Evolutionary conservation across 768 basidiomycete genomes (phyloP), one percentile per base, ranked within the genome.

Genomic region (Neoboletus subvelutipes): DNA sequence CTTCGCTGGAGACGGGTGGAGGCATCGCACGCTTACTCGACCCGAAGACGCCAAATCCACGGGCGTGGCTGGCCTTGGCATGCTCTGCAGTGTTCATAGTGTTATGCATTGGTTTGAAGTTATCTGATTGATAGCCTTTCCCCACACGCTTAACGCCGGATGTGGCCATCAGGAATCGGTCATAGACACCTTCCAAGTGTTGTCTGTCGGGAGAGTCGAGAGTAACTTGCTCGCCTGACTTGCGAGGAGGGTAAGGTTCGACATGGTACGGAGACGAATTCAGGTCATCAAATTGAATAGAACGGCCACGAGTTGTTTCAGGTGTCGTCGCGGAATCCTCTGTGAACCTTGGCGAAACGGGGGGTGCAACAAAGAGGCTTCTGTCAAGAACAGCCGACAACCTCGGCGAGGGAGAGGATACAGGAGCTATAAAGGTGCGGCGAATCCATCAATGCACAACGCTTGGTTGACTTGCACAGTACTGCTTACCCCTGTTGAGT

Each of bases 81-180:
- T 60, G 56, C 18, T 73, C 73, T 22, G 56, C 20, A 18, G 62
- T 55, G 42, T 56, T 56, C 65, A 64, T 4, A 17, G 55, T 63
- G 57, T 77, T 76, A 6, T 70, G 70, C 40, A 78, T 65, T 4
- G 83, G 77, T 24, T 76, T 79, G 51, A 73, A 53, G 59, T 81
- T 82, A 51, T 89, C 83, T 2, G 88, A 91, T 70, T 92, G 88
- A 63, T 92, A 92, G 8, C 91, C 90, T 64, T 83, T 85, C 4
- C 91, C 91, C 9, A 88, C 73, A 29, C 90, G 87, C 66, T 86
- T 91, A 40, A 93, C 90, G 28, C 87, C 87, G 2, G 85, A 82
- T 1, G 88, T 89, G 12, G 89, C 86, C 87, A 91, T 88, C 29
- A 92, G 76, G 75, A 92, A 87, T 41, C 87, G 83, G 62, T 93